phyloP scores from a whole-genome alignment of 2,329 filamentous ascomycete species.

The Geosmithia putterillii region DNA sequence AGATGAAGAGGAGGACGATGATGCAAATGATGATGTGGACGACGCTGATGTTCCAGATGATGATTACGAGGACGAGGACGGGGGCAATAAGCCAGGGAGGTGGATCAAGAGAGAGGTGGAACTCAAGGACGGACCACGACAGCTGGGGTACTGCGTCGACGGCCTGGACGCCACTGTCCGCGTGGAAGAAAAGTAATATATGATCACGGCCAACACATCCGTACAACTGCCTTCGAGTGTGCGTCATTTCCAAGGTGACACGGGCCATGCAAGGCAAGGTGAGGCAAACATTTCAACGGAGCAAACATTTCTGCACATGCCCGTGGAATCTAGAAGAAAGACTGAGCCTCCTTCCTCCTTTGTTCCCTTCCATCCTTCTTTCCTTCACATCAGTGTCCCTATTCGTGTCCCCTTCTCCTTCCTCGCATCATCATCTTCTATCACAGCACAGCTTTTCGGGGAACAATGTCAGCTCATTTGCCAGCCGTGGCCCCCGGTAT shows the following conservation, averaged over 20 bases:
- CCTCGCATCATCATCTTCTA: too few relatives aligned
- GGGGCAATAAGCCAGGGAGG: conserved; percentile 29
- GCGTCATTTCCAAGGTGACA: too few relatives aligned
- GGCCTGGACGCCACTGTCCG: conserved; percentile 57
- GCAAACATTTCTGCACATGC: too few relatives aligned
- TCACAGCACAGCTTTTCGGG: too few relatives aligned
- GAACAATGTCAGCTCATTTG: neutral
- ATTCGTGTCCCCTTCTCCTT: neutral
- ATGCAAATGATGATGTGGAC: conserved; percentile 38
- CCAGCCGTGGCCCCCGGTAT: conserved; percentile 10
- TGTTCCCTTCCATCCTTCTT: neutral
- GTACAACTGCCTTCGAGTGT: too few relatives aligned
- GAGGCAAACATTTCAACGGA: too few relatives aligned
- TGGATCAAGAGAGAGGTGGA: conserved; percentile 73
- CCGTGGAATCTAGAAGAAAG: too few relatives aligned
- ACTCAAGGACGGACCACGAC: conserved; percentile 65
- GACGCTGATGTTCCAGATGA: conserved; percentile 28
- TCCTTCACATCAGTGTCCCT: neutral
- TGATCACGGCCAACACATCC: neutral
- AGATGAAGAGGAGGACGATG: conserved; percentile 41
- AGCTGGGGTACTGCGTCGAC: conserved; percentile 76
- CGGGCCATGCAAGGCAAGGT: too few relatives aligned
- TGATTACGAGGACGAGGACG: conserved; percentile 10
- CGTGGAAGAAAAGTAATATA: conserved; percentile 36
- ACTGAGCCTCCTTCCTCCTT: neutral